These are phyloP conservation scores for Thelonectria rubi DNA, from an alignment of 2,329 filamentous ascomycete genomes.

Conservation along the genomic window DNA sequence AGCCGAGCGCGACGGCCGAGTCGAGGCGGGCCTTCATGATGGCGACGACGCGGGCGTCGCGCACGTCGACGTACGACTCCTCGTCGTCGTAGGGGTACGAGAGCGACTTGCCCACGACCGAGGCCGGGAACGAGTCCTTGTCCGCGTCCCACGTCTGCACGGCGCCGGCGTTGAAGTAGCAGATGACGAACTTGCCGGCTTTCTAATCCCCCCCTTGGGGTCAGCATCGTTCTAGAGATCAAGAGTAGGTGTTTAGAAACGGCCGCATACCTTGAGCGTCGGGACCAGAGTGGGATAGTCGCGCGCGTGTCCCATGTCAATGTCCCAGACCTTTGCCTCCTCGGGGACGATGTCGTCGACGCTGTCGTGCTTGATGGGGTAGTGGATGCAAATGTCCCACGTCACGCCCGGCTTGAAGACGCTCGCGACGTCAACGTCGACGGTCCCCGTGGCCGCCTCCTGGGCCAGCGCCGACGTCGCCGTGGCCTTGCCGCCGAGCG, in stretches of 20 bases:
- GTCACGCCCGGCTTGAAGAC: conserved; percentile 42
- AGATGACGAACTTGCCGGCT: conserved; percentile 45
- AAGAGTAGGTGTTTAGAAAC: not conserved
- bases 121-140: conserved; percentile 37
- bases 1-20: conserved; percentile 42
- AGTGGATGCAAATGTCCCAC: conserved; percentile 46
- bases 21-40: conserved; percentile 46
- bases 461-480: not conserved
- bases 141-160: conserved; percentile 44
- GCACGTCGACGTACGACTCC: conserved; percentile 46
- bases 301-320: conserved; percentile 43
- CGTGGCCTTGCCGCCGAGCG: not conserved
- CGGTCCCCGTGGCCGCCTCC: not conserved
- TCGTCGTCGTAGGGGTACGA: conserved; percentile 39
- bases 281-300: conserved; percentile 42
- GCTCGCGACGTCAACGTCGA: not conserved
- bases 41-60: conserved; percentile 37
- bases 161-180: conserved; percentile 48
- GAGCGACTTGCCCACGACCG: conserved; percentile 38
- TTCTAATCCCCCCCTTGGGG: conserved; percentile 20
- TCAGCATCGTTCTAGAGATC: conserved; percentile 2
- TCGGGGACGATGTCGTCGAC: conserved; percentile 39
- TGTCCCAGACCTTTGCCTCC: conserved; percentile 44
- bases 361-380: conserved; percentile 43
- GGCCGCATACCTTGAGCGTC: conserved; percentile 39